phyloP scores from a whole-genome alignment of 257 asterid genomes.

The Asclepias syriaca region DNA sequence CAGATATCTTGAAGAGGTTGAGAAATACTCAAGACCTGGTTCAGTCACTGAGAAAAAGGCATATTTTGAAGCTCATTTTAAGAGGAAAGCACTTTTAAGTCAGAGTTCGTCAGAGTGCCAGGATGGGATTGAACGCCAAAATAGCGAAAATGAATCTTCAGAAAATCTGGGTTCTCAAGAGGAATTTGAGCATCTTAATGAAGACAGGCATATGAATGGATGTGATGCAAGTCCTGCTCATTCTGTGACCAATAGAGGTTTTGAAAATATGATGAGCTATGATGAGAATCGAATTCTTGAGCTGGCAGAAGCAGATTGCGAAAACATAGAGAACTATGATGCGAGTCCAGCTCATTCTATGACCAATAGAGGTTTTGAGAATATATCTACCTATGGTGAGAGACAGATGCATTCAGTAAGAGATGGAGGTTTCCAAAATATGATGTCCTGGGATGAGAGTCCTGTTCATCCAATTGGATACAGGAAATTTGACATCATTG shows the following conservation, averaged over 20 bases:
- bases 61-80: constrained; percentile 78
- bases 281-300: constrained; percentile 26
- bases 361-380: constrained; percentile 17
- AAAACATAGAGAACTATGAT: constrained; percentile 24
- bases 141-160: constrained; percentile 32
- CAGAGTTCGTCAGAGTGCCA: constrained; percentile 36
- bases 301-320: constrained; percentile 17
- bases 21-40: constrained; percentile 79
- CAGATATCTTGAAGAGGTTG: constrained; percentile 82
- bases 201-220: constrained; percentile 17
- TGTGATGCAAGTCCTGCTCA: constrained; percentile 19
- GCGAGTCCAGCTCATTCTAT: constrained; percentile 24
- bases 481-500: constrained; percentile 14
- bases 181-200: constrained; percentile 22
- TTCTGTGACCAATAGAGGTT: constrained; percentile 5
- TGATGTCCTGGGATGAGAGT: constrained; percentile 28
- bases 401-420: constrained; percentile 20
- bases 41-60: constrained; percentile 81
- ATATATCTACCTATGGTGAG: constrained; percentile 19
- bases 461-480: constrained; percentile 16
- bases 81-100: constrained; percentile 42
- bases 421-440: constrained; percentile 22
- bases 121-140: constrained; percentile 30
- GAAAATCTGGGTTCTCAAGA: constrained; percentile 30
- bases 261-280: constrained; percentile 15